Conservation (phyloP, 2,329 filamentous ascomycete species). For the Xylariales sp. region DNA sequence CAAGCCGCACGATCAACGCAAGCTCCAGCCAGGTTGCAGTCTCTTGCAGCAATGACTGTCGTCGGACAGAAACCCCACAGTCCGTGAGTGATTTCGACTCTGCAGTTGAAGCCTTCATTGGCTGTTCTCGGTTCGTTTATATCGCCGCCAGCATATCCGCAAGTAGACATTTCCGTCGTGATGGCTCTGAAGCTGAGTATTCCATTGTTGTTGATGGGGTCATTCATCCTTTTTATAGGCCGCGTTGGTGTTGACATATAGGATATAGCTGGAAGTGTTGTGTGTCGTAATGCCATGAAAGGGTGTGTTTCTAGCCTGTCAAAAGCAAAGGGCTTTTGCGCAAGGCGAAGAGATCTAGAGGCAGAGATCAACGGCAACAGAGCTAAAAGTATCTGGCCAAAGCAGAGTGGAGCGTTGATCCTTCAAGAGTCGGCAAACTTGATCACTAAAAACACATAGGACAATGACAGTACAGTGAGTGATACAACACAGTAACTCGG, state of each 20-base stretch:
- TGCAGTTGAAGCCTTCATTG: conserved; percentile 29
- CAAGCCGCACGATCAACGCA: conserved; percentile 31
- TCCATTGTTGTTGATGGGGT: background rate
- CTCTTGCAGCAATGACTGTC: conserved; percentile 27
- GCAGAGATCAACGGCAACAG: too few relatives aligned
- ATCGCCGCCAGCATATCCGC: conserved; percentile 29
- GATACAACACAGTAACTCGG: too few relatives aligned
- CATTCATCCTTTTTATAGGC: too few relatives aligned
- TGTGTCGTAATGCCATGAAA: background rate
- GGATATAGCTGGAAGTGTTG: too few relatives aligned
- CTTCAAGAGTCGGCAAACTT: too few relatives aligned
- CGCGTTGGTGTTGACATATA: background rate
- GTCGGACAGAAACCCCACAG: conserved; percentile 37
- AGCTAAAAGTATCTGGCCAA: too few relatives aligned
- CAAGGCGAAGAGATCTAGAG: too few relatives aligned
- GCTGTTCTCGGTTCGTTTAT: conserved; percentile 24
- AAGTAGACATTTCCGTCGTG: conserved; percentile 12
- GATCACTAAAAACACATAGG: too few relatives aligned
- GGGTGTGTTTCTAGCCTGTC: too few relatives aligned
- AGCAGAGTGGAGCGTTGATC: too few relatives aligned
- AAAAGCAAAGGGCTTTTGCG: too few relatives aligned
- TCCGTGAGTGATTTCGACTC: conserved; percentile 27
- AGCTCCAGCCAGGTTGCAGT: conserved; percentile 33
- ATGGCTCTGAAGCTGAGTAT: background rate
- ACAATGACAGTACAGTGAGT: too few relatives aligned